These are phyloP conservation scores for Ceratorhiza oryzae-sativae DNA, from an alignment of 1,284 basidiomycete genomes.

Conservation along the genomic window DNA sequence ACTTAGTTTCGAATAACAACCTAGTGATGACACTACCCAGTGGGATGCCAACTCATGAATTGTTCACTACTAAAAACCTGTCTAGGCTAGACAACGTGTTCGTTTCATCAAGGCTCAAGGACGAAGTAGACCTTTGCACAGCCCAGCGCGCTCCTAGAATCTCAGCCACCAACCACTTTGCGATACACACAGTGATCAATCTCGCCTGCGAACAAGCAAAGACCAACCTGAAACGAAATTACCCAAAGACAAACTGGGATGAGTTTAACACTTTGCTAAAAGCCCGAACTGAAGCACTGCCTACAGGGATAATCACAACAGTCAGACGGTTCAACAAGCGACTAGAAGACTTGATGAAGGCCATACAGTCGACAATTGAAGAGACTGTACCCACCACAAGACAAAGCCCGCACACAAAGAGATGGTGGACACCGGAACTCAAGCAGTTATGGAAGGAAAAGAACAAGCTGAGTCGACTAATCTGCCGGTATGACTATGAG, in stretches of 20 bases:
- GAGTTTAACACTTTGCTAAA: constrained; percentile 24
- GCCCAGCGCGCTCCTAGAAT: not conserved
- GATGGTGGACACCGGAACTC: constrained; percentile 38
- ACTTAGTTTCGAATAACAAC: not conserved
- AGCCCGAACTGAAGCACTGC: not conserved
- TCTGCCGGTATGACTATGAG: not conserved
- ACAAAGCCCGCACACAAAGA: constrained; percentile 11
- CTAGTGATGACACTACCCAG: constrained; percentile 2
- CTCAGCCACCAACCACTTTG: constrained; percentile 1
- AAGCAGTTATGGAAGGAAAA: not conserved
- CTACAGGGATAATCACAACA: not conserved
- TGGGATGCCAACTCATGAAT: not conserved
- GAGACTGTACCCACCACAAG: not conserved
- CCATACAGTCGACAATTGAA: constrained; percentile 1
- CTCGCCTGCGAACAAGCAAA: not conserved
- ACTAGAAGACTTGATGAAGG: not conserved
- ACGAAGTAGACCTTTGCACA: not conserved
- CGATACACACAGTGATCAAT: not conserved
- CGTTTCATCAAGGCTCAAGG: not conserved
- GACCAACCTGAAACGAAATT: not conserved
- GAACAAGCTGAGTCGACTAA: not conserved
- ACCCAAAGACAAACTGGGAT: constrained; percentile 38
- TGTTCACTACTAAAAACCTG: not conserved
- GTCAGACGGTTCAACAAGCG: not conserved
- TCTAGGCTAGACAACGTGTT: constrained; percentile 22